These are phyloP conservation scores for Lactarius psammicola DNA, from an alignment of 768 basidiomycete genomes.

Conservation along the genomic window DNA sequence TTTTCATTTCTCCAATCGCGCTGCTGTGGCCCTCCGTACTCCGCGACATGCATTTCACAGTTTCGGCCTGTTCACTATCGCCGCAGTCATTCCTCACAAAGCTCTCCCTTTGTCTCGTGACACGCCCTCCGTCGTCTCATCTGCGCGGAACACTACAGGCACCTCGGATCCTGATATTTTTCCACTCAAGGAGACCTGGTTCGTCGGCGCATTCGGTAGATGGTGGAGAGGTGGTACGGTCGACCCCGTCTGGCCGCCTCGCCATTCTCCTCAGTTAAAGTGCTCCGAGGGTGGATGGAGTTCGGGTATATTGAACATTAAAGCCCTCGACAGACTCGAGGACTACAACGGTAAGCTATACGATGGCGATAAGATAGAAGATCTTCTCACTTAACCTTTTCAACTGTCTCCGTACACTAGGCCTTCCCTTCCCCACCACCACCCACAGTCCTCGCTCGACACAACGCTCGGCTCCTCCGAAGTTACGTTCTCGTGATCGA, in stretches of 20 bases:
- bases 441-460: slow-evolving; percentile 22
- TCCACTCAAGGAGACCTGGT: slow-evolving; percentile 78
- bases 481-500: slow-evolving; percentile 45
- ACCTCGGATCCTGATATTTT: slow-evolving; percentile 43
- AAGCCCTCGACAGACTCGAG: slow-evolving; percentile 66
- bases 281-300: slow-evolving; percentile 68
- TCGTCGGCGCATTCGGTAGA: slow-evolving; percentile 84
- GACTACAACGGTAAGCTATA: slow-evolving; percentile 60
- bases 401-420: neutral
- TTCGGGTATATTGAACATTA: slow-evolving; percentile 75
- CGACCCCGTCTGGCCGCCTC: slow-evolving; percentile 73
- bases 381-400: slow-evolving; percentile 34
- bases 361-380: slow-evolving; percentile 11
- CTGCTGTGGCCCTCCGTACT: slow-evolving; percentile 88
- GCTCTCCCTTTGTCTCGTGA: slow-evolving; percentile 23
- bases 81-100: slow-evolving; percentile 59
- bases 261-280: slow-evolving; percentile 55
- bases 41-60: slow-evolving; percentile 85
- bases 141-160: slow-evolving; percentile 4
- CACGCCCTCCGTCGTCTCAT: slow-evolving; percentile 21
- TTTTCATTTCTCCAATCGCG: slow-evolving; percentile 90
- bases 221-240: slow-evolving; percentile 89
- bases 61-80: slow-evolving; percentile 86
- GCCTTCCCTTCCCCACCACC: slow-evolving; percentile 30
- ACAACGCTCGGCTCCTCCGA: slow-evolving; percentile 49